Base-by-base conservation (phyloP, 1,139 yeast genomes). In the Diutina pseudorugosa region DNA sequence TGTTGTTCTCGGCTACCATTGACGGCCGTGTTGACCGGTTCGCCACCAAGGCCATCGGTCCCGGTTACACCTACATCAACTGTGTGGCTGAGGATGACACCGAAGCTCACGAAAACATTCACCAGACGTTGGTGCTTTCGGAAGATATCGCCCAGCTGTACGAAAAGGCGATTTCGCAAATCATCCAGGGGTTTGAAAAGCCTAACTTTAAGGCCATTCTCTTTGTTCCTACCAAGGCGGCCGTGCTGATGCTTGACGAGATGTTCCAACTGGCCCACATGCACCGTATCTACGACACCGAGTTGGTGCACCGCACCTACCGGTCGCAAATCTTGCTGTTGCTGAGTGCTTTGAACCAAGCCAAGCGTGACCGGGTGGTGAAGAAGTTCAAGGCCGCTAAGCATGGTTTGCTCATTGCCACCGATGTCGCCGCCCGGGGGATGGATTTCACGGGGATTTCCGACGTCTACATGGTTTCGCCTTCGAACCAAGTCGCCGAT, bases 371-470 rank as follows among this genome's bases (percentile, higher is more conserved):
- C 61, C 68, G 73, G 55, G 67, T 80, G 25, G 82, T 86, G 54
- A 71, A 70, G 53, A 64, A 61, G 21, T 88, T 85, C 73, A 77
- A 85, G 62, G 65, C 62, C 48, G 62, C 73, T 33, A 62, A 68
- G 44, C 68, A 71, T 27, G 84, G 87, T 53, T 63, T 91, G 47
- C 73, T 91, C 53, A 78, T 91, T 51, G 85, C 95, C 50, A 88
- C 96, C 1, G 96, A 91, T 68, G 97, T 93, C 53, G 95, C 93
- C 57, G 97, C 98, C 2, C 82, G 98, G 71, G 98, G 98, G 61
- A 83, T 93, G 83, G 96, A 90, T 71, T 86, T 90, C 75, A 91
- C 90, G 51, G 81, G 80, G 60, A 94, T 93, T 40, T 71, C 87
- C 27, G 85, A 87, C 61, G 96, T 90, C 53, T 71, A 85, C 61